These are phyloP conservation scores for Stramenopiles sp. DNA, from an alignment of 352 stramenopile genomes.

Conservation along the genomic window DNA sequence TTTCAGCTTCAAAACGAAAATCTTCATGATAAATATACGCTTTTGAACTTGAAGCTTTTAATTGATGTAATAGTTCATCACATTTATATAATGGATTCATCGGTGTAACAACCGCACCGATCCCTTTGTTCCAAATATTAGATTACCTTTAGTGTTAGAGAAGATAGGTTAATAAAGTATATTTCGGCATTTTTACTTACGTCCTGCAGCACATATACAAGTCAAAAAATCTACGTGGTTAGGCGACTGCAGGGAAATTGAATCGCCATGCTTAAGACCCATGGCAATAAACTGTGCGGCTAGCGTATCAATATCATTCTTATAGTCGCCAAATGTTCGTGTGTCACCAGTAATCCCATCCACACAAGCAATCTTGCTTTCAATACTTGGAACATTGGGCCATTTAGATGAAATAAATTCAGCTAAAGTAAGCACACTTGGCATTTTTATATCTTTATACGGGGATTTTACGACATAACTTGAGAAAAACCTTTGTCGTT, in stretches of 20 bases:
- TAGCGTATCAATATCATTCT: not conserved
- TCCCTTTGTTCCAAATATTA: no score
- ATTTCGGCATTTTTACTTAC: no score
- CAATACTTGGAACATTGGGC: not conserved
- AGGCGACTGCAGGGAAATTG: not conserved
- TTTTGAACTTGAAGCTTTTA: conserved; percentile 26
- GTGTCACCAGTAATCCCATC: not conserved
- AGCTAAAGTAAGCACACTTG: not conserved
- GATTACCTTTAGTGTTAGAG: no score
- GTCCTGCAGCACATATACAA: not conserved
- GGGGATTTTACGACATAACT: not conserved
- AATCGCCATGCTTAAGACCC: not conserved
- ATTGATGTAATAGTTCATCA: conserved; percentile 30
- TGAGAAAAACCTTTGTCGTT: not conserved
- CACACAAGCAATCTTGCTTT: not conserved
- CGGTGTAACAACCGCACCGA: conserved; percentile 33
- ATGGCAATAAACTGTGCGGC: not conserved
- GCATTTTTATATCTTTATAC: not conserved
- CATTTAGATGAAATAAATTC: not conserved
- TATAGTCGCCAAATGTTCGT: not conserved
- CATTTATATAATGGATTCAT: conserved; percentile 40
- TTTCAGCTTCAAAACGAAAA: conserved; percentile 28
- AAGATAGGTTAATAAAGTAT: no score
- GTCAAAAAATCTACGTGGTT: not conserved
- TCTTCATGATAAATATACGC: conserved; percentile 35